Evolutionary conservation across 1,284 basidiomycete genomes (phyloP).

Genomic region (Kalmanozyma brasiliensis): DNA sequence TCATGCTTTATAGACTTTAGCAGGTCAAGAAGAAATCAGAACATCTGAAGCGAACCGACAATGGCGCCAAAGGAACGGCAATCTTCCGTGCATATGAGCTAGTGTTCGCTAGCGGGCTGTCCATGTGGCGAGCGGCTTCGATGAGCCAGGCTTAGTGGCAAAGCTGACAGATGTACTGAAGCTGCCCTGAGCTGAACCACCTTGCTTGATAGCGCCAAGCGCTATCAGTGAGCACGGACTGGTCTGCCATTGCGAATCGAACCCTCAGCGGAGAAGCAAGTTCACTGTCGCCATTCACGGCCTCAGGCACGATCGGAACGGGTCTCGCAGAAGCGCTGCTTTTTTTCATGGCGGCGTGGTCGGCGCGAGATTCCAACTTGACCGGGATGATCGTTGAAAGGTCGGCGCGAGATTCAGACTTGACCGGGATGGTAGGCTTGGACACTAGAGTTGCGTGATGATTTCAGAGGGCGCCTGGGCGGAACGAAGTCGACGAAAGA

Average conservation of each 20-base stretch:
- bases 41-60: too few species aligned
- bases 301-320: constrained; percentile 10
- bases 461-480: not conserved
- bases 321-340: not conserved
- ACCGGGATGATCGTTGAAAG: constrained; percentile 1
- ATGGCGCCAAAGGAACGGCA: too few species aligned
- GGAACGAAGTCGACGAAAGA: too few species aligned
- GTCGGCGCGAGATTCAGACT: not conserved
- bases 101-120: too few species aligned
- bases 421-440: constrained; percentile 9
- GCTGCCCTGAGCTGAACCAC: too few species aligned
- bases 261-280: not conserved
- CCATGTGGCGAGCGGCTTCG: not conserved
- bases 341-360: not conserved
- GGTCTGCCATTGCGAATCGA: too few species aligned
- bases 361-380: not conserved
- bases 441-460: constrained; percentile 15
- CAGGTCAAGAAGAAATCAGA: too few species aligned
- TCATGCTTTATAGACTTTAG: too few species aligned
- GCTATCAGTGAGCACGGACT: too few species aligned
- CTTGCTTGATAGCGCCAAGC: too few species aligned
- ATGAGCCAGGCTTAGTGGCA: not conserved
- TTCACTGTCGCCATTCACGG: constrained; percentile 15
- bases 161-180: not conserved
- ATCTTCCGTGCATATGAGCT: too few species aligned